phyloP scores from a whole-genome alignment of 768 basidiomycete species.

The Rhodotorula kratochvilovae region DNA sequence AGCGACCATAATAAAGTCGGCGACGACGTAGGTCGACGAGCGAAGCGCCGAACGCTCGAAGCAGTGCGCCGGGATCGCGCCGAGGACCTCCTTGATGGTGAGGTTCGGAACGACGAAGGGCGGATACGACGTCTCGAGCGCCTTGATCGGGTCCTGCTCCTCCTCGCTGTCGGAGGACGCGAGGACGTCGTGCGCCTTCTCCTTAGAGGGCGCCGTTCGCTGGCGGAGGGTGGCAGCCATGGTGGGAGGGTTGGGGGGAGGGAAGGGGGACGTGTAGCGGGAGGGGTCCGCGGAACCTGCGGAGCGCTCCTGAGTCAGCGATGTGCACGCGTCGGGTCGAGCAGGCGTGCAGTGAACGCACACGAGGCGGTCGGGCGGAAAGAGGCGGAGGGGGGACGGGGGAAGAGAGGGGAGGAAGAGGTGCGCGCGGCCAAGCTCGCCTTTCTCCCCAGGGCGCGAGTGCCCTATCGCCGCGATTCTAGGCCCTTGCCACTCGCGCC shows the following conservation, averaged over 20 bases:
- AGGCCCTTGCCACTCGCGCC: too few relatives aligned
- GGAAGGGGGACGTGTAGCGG: not conserved
- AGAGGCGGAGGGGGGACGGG: too few relatives aligned
- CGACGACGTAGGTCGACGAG: conserved; percentile 70
- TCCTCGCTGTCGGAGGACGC: conserved; percentile 28
- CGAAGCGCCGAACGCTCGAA: conserved; percentile 79
- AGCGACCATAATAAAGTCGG: conserved; percentile 69
- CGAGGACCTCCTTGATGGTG: conserved; percentile 43
- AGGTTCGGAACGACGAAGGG: conserved; percentile 40
- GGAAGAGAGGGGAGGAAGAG: not conserved
- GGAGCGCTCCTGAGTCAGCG: not conserved
- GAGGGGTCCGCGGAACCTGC: not conserved
- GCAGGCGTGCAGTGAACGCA: not conserved
- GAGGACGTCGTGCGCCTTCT: conserved; percentile 33
- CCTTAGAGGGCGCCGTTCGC: conserved; percentile 1
- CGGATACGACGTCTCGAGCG: conserved; percentile 19
- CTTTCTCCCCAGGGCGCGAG: too few relatives aligned
- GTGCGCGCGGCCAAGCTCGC: too few relatives aligned
- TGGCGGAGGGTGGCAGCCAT: conserved; percentile 28
- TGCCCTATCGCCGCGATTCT: too few relatives aligned
- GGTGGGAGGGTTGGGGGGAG: too few relatives aligned
- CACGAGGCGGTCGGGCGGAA: not conserved
- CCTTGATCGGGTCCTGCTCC: conserved; percentile 17
- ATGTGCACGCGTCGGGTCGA: not conserved
- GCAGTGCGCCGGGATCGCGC: conserved; percentile 58